A percentile compares a stretch with the other conserved stretches of the same genome.
Conservation (phyloP, 768 basidiomycete genomes). For the Pholiota microspora region DNA sequence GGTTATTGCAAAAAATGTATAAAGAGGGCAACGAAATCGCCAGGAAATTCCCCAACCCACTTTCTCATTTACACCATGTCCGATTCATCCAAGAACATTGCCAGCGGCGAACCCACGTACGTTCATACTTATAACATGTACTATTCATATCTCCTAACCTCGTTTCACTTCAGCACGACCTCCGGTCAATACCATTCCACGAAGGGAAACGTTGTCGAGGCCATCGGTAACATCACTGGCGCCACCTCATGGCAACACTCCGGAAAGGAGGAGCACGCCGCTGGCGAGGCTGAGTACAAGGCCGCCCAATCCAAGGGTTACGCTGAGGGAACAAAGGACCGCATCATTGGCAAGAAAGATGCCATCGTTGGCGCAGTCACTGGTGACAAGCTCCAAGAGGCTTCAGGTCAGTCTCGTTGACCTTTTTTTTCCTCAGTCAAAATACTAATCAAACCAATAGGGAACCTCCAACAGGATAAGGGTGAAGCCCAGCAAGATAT, state of each 20-base stretch:
- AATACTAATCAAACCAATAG: constrained; percentile 26
- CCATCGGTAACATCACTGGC: constrained; percentile 48
- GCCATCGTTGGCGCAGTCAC: constrained; percentile 48
- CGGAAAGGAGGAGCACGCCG: constrained; percentile 52
- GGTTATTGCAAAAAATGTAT: not conserved
- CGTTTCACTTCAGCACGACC: constrained; percentile 31
- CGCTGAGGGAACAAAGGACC: constrained; percentile 45
- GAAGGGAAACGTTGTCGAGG: constrained; percentile 38
- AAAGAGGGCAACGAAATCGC: not conserved
- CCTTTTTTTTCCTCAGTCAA: not conserved
- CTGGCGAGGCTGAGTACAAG: constrained; percentile 49
- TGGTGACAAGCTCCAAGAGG: constrained; percentile 46
- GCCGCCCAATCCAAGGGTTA: constrained; percentile 50
- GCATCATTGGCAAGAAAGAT: constrained; percentile 46
- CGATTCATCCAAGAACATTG: constrained; percentile 23
- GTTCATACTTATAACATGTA: not conserved
- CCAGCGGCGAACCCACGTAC: constrained; percentile 29
- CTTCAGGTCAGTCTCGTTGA: constrained; percentile 37
- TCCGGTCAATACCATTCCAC: constrained; percentile 41
- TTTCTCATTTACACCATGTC: not conserved
- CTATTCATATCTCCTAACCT: not conserved
- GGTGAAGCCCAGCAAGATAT: constrained; percentile 51
- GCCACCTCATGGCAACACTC: constrained; percentile 40
- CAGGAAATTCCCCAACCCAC: not conserved
- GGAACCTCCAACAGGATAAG: constrained; percentile 53